Evolutionary conservation across 495 filamentous ascomycete genomes (phyloP), one percentile per base, ranked within the genome.

Genomic region (Chaetomidium leptoderma): DNA sequence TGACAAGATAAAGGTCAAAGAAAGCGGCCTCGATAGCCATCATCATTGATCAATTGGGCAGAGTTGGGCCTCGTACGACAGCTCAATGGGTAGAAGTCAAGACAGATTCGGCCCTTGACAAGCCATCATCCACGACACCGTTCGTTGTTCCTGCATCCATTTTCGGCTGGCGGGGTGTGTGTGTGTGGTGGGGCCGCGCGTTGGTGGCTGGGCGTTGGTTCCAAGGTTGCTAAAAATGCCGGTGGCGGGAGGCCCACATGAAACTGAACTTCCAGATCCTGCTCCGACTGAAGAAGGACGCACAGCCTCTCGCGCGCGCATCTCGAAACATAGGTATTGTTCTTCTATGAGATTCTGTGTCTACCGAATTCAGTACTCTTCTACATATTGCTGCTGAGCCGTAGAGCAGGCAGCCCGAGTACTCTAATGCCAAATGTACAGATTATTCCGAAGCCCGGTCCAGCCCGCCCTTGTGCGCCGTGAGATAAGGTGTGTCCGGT

Each of bases 181-280:
- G 11, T 36, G 37, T 36, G 49, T 46, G 30, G 44, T 56, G 54
- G 43, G 44, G 54, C 44, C 32, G 16, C 33, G 13, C 8, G 13
- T 23, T 19, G 40, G 51, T 48, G 46, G 62, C 49, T 61, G 62
- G 57, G 53, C 59, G 55, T 44, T 58, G 56, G 52, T 40, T 53
- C 13, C 48, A 33, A 19, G 56, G 52, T 40, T 53, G 8, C 48
- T 40, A 19, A 60, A 63, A 63, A 60, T 51, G 57, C 53, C 42
- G 60, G 61, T 63, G 61, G 57, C 49, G 30, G 57, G 57, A 26
- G 19, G 19, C 27, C 35, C 50, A 30, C 50, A 39, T 40, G 35
- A 40, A 52, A 52, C 49, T 17, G 33, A 51, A 36, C 47, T 3
- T 19, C 9, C 21, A 9, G 13, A 52, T 26, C 35, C 47, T 50